Percentiles rank a stretch among this genome's conserved stretches.
These are phyloP conservation scores for Malus asiatica DNA, from an alignment of 306 rosid species.

Conservation along the genomic window DNA sequence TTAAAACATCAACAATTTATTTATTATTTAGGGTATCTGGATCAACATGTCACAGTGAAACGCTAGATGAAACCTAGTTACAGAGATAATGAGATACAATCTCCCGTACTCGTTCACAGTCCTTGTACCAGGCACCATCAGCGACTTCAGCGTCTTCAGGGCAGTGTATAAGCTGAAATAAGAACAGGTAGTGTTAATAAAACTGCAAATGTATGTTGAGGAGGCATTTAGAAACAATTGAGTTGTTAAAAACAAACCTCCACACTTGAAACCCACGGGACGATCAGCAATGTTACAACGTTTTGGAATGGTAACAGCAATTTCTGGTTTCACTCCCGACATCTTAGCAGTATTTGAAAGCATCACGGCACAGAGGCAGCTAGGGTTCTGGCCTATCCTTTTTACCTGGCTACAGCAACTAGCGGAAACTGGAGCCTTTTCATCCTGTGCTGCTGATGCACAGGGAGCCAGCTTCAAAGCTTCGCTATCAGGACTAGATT, in stretches of 20 bases:
- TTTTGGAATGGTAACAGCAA: constrained; percentile 49
- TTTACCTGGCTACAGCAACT: constrained; percentile 45
- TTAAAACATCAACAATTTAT: constrained; percentile 1
- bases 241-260: constrained; percentile 22
- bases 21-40: constrained; percentile 10
- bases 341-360: constrained; percentile 36
- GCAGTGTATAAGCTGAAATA: constrained; percentile 33
- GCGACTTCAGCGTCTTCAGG: constrained; percentile 23
- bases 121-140: neutral
- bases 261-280: constrained; percentile 44
- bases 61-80: constrained; percentile 8
- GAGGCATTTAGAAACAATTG: neutral
- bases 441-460: constrained; percentile 35
- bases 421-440: constrained; percentile 22
- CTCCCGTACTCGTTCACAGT: neutral
- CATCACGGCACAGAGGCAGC: constrained; percentile 46
- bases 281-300: constrained; percentile 39
- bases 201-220: neutral
- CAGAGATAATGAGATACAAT: neutral
- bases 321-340: constrained; percentile 34
- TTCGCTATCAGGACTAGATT: constrained; percentile 34
- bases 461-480: constrained; percentile 45
- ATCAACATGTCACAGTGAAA: neutral
- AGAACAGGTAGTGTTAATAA: neutral
- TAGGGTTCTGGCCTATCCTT: constrained; percentile 28